Evolutionary conservation across 306 rosid genomes (phyloP), one percentile per base, ranked within the genome.

Genomic region (Crataegus laevigata): DNA sequence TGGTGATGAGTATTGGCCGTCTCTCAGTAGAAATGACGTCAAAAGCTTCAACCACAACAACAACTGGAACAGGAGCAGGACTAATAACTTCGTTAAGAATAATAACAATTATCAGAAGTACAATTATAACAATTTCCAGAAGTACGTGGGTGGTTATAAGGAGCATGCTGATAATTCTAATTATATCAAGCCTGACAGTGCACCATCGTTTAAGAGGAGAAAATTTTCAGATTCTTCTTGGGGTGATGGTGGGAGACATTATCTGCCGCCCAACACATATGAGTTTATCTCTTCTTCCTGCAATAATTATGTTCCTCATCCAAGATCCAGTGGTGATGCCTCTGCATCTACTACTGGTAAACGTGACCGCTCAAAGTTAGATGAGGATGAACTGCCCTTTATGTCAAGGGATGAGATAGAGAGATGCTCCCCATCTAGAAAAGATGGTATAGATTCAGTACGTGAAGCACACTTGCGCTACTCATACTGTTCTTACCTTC

Each of bases 401-500:
- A 73, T 94, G 99, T 92, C 99, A 11, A 90, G 96, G 84, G 97
- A 89, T 76, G 98, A 92, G 86, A 92, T 94, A 77, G 99, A 94
- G 82, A 89, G 96, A 86, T 58, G 68, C 81, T 94, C 99, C 77
- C 99, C 99, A 28, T 94, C 99, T 67, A 88, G 97, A 70, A 94
- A 89, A 87, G 98, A 94, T 78, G 99, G 99, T 36, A 94, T 94
- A 71, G 93, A 94, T 78, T 85, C 90, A 19, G 74, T 76, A 64
- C 99, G 91, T 5, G 99, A 96, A 83, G 82, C 93, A 17, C 90
- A 96, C 72, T 75, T 94, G 87, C 99, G 99, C 65, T 90, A 94
- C 85, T 71, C 99, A 1, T 94, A 94, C 75, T 94, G 99, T 76
- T 91, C 96, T 61, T 94, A 87, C 89, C 91, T 94, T 79, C 99